Evolutionary conservation across 352 stramenopile species (phyloP).

Genomic region (Chrysophaeum taylorii): DNA sequence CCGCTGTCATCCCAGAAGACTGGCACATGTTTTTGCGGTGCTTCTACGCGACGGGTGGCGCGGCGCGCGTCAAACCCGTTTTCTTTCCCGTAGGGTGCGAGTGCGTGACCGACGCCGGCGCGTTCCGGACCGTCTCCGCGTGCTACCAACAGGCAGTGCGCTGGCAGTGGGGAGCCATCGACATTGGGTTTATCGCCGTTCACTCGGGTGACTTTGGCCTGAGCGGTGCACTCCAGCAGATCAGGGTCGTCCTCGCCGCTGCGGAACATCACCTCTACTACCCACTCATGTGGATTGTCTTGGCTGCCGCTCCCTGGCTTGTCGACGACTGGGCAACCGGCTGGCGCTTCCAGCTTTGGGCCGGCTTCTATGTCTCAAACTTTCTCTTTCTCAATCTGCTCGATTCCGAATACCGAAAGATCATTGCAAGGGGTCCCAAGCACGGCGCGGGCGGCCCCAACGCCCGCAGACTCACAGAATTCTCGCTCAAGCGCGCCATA

Average conservation of each 20-base stretch:
- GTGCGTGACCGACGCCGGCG: neutral
- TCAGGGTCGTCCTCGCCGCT: neutral
- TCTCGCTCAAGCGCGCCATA: neutral
- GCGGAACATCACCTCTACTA: conserved; percentile 13
- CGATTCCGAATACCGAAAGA: neutral
- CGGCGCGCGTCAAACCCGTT: neutral
- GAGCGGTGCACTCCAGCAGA: neutral
- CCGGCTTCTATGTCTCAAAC: conserved; percentile 2
- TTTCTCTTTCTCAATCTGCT: neutral
- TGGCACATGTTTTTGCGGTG: conserved; percentile 15
- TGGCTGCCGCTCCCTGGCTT: conserved; percentile 6
- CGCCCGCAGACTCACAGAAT: neutral
- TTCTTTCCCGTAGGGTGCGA: conserved; percentile 9
- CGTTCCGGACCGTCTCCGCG: neutral
- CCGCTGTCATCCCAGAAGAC: conserved; percentile 6
- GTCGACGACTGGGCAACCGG: conserved; percentile 6
- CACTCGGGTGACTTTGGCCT: neutral
- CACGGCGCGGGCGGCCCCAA: neutral
- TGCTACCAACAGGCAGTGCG: conserved; percentile 2
- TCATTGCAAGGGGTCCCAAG: neutral
- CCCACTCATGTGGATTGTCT: conserved; percentile 13
- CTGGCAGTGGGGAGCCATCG: conserved; percentile 16
- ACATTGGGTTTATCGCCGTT: conserved; percentile 8
- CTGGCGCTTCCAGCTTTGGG: conserved; percentile 13
- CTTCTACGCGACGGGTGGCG: conserved; percentile 8